A percentile compares a stretch with the other conserved stretches of the same genome.
These are phyloP conservation scores for Yamadazyma laniorum DNA, from an alignment of 805 yeast species.

Conservation along the genomic window DNA sequence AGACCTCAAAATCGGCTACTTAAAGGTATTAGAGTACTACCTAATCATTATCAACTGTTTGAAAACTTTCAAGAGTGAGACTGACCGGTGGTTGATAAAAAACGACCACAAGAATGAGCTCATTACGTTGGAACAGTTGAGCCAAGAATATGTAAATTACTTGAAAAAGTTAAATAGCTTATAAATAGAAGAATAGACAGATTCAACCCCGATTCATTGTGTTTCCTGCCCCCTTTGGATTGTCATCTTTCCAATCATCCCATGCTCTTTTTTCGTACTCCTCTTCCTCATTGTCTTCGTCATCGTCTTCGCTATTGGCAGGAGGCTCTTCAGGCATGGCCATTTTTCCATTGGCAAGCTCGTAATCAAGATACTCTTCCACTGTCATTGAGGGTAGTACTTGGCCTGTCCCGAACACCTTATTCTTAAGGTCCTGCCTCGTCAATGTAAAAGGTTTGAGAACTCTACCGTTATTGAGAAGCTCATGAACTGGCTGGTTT, in stretches of 20 bases:
- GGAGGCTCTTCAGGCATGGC: slow-evolving; percentile 43
- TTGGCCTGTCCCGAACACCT: slow-evolving; percentile 91
- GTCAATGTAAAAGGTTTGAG: slow-evolving; percentile 81
- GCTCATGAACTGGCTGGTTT: slow-evolving; percentile 23
- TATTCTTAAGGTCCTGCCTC: slow-evolving; percentile 53
- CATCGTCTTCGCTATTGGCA: slow-evolving; percentile 36
- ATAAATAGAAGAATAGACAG: not conserved
- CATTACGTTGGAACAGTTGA: slow-evolving; percentile 28
- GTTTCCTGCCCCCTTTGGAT: slow-evolving; percentile 89
- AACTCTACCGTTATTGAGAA: slow-evolving; percentile 75
- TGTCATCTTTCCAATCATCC: slow-evolving; percentile 90
- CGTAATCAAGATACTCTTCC: slow-evolving; percentile 87
- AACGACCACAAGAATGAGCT: slow-evolving; percentile 14
- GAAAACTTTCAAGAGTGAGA: slow-evolving; percentile 30
- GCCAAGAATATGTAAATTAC: slow-evolving; percentile 24
- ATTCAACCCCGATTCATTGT: slow-evolving; percentile 47
- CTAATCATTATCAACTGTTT: slow-evolving; percentile 40
- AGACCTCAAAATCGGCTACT: slow-evolving; percentile 31
- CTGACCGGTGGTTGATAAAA: slow-evolving; percentile 39
- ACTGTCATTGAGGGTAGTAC: slow-evolving; percentile 90
- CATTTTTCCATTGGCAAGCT: slow-evolving; percentile 81
- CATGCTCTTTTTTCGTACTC: slow-evolving; percentile 78
- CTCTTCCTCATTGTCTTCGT: slow-evolving; percentile 54
- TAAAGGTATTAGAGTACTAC: slow-evolving; percentile 41
- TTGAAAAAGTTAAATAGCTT: slow-evolving; percentile 6